A percentile compares a stretch with the other conserved stretches of the same genome.
phyloP scores from a whole-genome alignment of 2,329 filamentous ascomycete genomes.

The Penicillium nordicum region DNA sequence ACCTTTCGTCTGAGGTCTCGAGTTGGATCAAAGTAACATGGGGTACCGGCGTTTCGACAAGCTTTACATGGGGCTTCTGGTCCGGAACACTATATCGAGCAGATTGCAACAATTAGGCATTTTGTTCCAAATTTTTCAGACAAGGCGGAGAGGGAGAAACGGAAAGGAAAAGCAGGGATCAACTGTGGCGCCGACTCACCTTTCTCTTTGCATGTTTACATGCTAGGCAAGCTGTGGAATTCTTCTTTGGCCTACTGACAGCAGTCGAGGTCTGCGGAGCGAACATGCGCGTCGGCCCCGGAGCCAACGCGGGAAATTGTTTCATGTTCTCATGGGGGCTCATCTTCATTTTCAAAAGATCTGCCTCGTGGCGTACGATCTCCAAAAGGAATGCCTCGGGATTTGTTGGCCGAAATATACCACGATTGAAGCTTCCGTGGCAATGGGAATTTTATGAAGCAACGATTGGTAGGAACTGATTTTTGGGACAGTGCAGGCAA shows the following conservation, averaged over 20 bases:
- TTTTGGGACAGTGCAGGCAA: not conserved
- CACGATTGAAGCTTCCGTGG: not conserved
- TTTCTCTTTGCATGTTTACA: constrained; percentile 40
- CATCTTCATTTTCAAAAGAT: constrained; percentile 8
- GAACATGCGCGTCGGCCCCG: constrained; percentile 22
- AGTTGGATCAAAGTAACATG: constrained; percentile 37
- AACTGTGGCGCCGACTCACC: constrained; percentile 14
- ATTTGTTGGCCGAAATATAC: not conserved
- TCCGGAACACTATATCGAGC: constrained; percentile 34
- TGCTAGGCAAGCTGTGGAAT: constrained; percentile 35
- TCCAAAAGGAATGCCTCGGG: not conserved
- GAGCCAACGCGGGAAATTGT: constrained; percentile 29
- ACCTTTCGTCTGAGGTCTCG: constrained; percentile 39
- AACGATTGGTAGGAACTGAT: not conserved
- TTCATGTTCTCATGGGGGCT: constrained; percentile 19
- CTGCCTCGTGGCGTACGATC: not conserved
- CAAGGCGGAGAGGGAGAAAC: not conserved
- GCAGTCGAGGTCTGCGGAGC: constrained; percentile 18
- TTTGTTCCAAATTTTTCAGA: not conserved
- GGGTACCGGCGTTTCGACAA: constrained; percentile 28
- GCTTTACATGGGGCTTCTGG: constrained; percentile 35
- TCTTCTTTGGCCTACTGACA: constrained; percentile 34
- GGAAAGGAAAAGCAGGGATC: not conserved
- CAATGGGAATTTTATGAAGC: not conserved
- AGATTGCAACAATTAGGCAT: constrained; percentile 1